Percentiles rank a stretch among this genome's conserved stretches.
These are phyloP conservation scores for Rhododendron ferrugineum DNA, from an alignment of 148 eudicot genomes.

Conservation along the genomic window DNA sequence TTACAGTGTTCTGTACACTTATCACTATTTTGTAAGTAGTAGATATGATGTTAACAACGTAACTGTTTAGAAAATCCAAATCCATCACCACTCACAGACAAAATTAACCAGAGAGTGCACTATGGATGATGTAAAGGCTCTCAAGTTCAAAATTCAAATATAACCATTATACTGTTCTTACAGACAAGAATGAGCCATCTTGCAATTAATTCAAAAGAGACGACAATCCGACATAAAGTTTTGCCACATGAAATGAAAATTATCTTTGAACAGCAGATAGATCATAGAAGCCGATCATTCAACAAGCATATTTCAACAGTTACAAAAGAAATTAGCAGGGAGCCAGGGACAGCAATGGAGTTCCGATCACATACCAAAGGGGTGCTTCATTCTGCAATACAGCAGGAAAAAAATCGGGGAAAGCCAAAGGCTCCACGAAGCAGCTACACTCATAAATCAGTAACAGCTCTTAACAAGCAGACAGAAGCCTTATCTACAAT, in stretches of 20 bases:
- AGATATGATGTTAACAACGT: neutral
- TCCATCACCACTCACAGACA: neutral
- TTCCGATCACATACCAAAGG: neutral
- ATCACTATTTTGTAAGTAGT: neutral
- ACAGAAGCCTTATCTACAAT: slow-evolving; percentile 1
- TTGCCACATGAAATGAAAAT: neutral
- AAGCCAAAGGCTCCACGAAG: neutral
- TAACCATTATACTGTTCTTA: neutral
- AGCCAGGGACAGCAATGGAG: neutral
- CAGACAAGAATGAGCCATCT: neutral
- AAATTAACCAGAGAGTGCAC: neutral
- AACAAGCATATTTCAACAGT: neutral
- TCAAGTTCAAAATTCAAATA: neutral
- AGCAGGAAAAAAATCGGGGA: slow-evolving; percentile 2
- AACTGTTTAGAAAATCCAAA: neutral
- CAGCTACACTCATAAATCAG: slow-evolving; percentile 7
- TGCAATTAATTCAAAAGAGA: neutral
- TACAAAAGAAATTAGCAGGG: neutral
- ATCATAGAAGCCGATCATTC: neutral
- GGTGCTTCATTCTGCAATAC: neutral
- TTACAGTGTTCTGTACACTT: neutral
- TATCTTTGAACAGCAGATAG: neutral
- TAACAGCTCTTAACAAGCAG: neutral
- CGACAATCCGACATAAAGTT: neutral
- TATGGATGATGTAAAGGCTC: neutral